Evolutionary conservation across 768 basidiomycete genomes (phyloP), one percentile per base, ranked within the genome.

Genomic region (Strobilomyces dryophilus): DNA sequence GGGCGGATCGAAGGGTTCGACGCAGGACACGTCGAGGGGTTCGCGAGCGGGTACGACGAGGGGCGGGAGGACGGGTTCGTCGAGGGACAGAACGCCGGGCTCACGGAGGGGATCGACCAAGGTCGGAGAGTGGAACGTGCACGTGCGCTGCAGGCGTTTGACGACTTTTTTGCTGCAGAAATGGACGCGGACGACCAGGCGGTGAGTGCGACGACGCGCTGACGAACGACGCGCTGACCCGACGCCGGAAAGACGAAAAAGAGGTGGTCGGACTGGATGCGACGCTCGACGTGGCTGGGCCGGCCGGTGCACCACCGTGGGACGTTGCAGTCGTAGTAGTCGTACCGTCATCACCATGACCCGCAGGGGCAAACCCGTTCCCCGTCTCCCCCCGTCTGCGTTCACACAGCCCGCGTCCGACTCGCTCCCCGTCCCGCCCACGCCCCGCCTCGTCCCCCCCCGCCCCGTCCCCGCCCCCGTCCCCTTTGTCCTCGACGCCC

Each of bases 351-450:
- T 45, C 51, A 70, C 70, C 15, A 45, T 58, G 32, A 9, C 15
- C 58, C 83, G 85, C 62, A 89, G 80, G 65, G 81, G 77, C 24
- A 88, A 82, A 65, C 73, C 79, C 20, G 80, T 84, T 5, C 91
- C 90, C 8, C 79, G 76, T 43, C 81, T 93, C 12, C 89, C 89
- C 0, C 66, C 83, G 24, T 89, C 89, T 11, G 90, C 83, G 0
- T 92, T 92, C 67, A 80, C 76, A n/a, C n/a, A n/a, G n/a, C n/a
- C 84, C 48, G 79, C 81, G 0, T 78, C 77, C 18, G 88, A 89
- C 42, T 72, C 72, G 1, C 90, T 89, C 64, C 86, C 83, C 2
- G 57, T 87, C 10, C 80, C 84, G 8, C 81, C 83, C 20, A 86
- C 83, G 53, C 87, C 90, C 2, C 83, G 77, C 60, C 73, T 80